Percentiles rank a stretch among this genome's conserved stretches.
These are phyloP conservation scores for Ceratocystis destructans DNA, from an alignment of 2,329 filamentous ascomycete species.

Conservation along the genomic window DNA sequence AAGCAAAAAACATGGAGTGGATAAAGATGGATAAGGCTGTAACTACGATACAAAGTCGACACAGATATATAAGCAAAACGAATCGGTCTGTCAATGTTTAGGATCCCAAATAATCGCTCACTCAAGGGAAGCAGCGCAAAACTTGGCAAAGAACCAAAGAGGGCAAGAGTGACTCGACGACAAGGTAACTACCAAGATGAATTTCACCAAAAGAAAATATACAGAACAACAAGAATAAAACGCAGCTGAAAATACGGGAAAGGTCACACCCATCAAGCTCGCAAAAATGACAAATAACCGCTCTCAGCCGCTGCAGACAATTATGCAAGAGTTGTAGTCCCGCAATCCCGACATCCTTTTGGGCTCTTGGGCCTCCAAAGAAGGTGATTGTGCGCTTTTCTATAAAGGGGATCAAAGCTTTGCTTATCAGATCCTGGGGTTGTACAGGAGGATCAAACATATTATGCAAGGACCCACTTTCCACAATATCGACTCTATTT, in stretches of 20 bases:
- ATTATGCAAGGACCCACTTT: neutral
- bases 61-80: neutral
- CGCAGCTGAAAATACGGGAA: neutral
- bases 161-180: neutral
- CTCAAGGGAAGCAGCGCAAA: neutral
- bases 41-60: neutral
- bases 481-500: neutral
- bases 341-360: neutral
- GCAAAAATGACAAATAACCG: neutral
- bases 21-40: neutral
- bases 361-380: neutral
- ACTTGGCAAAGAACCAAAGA: neutral
- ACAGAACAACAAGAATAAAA: neutral
- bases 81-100: neutral
- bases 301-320: neutral
- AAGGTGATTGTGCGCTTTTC: neutral
- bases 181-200: neutral
- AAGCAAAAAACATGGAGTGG: neutral
- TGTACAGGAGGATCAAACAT: neutral
- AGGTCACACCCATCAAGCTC: neutral
- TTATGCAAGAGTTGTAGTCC: neutral
- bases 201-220: no score
- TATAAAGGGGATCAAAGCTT: neutral
- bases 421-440: slow-evolving; percentile 8
- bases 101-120: neutral